Conservation (phyloP, 257 asterid genomes). For the Rhazya stricta region DNA sequence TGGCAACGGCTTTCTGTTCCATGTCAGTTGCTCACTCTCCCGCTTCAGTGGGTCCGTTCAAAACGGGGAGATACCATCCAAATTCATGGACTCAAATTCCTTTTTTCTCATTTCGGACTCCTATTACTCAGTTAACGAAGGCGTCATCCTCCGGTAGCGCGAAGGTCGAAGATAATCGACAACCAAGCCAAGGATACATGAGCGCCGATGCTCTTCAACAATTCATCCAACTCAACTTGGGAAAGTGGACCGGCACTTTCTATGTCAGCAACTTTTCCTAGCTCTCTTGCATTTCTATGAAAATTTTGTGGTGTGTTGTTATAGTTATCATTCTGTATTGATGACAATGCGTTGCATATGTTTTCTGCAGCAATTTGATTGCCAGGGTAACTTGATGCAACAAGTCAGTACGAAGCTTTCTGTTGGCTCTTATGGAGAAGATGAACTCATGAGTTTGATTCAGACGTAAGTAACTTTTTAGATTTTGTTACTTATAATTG, state of each 20-base stretch:
- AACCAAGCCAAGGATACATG: slow-evolving; percentile 28
- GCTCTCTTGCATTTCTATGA: background rate
- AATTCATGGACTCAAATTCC: slow-evolving; percentile 15
- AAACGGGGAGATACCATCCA: slow-evolving; percentile 18
- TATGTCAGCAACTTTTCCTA: slow-evolving; percentile 34
- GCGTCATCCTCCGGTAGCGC: slow-evolving; percentile 32
- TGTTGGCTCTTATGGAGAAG: slow-evolving; percentile 85
- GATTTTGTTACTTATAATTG: background rate
- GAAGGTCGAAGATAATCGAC: slow-evolving; percentile 33
- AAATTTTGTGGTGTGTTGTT: background rate
- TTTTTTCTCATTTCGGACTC: slow-evolving; percentile 25
- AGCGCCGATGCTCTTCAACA: slow-evolving; percentile 57
- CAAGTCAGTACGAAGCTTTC: slow-evolving; percentile 72
- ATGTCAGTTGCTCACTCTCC: slow-evolving; percentile 30
- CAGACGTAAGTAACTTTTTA: slow-evolving; percentile 57
- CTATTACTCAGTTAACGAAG: slow-evolving; percentile 25
- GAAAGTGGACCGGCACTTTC: slow-evolving; percentile 83
- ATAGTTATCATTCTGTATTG: background rate
- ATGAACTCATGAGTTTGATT: slow-evolving; percentile 83
- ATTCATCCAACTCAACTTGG: slow-evolving; percentile 70
- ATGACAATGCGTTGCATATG: background rate
- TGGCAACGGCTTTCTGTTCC: slow-evolving; percentile 63
- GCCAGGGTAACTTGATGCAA: slow-evolving; percentile 65
- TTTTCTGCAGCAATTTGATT: slow-evolving; percentile 80
- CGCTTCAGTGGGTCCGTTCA: slow-evolving; percentile 17